Evolutionary conservation across 352 stramenopile genomes (phyloP), one percentile per base, ranked within the genome.

Genomic region (Plasmopara muralis): DNA sequence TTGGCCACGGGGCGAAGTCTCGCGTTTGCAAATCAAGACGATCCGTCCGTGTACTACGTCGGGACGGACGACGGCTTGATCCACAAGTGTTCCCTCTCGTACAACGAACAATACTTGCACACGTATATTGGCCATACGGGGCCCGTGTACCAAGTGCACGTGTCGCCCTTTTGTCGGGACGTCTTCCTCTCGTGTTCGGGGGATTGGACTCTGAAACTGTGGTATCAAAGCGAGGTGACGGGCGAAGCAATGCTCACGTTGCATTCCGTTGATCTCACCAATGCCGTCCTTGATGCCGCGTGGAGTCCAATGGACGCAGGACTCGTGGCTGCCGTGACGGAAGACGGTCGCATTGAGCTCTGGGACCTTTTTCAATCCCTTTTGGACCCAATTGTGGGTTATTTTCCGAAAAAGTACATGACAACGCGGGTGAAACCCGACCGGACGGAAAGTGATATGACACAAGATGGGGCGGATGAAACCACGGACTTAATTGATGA

Each of bases 61-160:
- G 89, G 86, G 10, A 97, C 87, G 0, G 88, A 97, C 49, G 88
- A 97, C 57, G 91, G 91, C 4, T 61, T 91, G 7, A 80, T 97
- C 46, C 87, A 97, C 72, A 93, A 93, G 48, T 97, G 89, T 58
- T 95, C 81, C 7, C 74, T 87, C 13, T 95, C 83, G 51, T 97
- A 97, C 83, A 96, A 94, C 54, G 91, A 97, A 53, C 86, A 96
- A 62, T 97, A 97, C 50, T 62, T 97, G 40, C 78, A 97, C 53
- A 96, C 85, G 30, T 97, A 96, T 56, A 66, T 67, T 16, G 87
- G 81, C 0, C 89, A 97, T 59, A 86, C 70, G 0, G 91, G 83
- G 1, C 89, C 91, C 0, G 86, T 97, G 29, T 97, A 97, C 67
- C 75, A 85, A 48, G 58, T 97, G 12, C 60, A 86, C 0, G 87